phyloP scores from a whole-genome alignment of 2,329 filamentous ascomycete genomes.

The Akanthomyces muscarius region DNA sequence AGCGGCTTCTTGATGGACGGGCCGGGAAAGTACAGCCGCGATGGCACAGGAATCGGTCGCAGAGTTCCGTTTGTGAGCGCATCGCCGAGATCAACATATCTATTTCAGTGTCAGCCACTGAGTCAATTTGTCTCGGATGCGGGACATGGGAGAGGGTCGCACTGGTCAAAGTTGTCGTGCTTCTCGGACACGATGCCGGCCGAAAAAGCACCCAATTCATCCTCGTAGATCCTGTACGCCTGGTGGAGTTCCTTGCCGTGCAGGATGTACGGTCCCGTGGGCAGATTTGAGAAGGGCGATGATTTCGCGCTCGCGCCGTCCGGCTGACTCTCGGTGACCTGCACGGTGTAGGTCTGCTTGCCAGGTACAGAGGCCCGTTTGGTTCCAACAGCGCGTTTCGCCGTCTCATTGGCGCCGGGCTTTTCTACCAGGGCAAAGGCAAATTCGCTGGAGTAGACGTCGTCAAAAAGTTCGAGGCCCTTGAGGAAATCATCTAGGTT shows the following conservation, averaged over 20 bases:
- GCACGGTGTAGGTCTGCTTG: slow-evolving; percentile 10
- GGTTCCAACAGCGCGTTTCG: not conserved
- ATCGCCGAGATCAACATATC: slow-evolving; percentile 30
- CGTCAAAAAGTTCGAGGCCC: slow-evolving; percentile 33
- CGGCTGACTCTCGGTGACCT: slow-evolving; percentile 12
- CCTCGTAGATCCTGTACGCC: slow-evolving; percentile 39
- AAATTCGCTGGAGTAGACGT: slow-evolving; percentile 38
- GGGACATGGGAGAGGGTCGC: slow-evolving; percentile 6
- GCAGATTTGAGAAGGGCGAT: slow-evolving; percentile 25
- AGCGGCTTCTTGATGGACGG: slow-evolving; percentile 31
- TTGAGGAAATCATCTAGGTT: slow-evolving; percentile 33
- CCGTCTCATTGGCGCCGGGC: slow-evolving; percentile 24
- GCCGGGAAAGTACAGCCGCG: slow-evolving; percentile 31
- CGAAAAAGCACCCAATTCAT: slow-evolving; percentile 34
- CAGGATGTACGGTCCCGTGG: slow-evolving; percentile 40
- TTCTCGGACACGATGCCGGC: slow-evolving; percentile 37
- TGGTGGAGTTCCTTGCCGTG: slow-evolving; percentile 39
- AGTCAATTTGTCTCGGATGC: not conserved
- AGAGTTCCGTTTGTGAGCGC: slow-evolving; percentile 26
- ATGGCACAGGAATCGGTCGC: slow-evolving; percentile 36
- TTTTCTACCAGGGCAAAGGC: slow-evolving; percentile 38
- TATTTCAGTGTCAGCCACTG: slow-evolving; percentile 17
- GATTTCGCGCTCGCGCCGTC: slow-evolving; percentile 22
- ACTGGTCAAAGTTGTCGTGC: slow-evolving; percentile 26
- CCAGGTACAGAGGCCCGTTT: not conserved